Percentiles rank a stretch among this genome's conserved stretches.
phyloP scores from a whole-genome alignment of 176 grass and related monocot genomes.

The Aegilops bicornis region DNA sequence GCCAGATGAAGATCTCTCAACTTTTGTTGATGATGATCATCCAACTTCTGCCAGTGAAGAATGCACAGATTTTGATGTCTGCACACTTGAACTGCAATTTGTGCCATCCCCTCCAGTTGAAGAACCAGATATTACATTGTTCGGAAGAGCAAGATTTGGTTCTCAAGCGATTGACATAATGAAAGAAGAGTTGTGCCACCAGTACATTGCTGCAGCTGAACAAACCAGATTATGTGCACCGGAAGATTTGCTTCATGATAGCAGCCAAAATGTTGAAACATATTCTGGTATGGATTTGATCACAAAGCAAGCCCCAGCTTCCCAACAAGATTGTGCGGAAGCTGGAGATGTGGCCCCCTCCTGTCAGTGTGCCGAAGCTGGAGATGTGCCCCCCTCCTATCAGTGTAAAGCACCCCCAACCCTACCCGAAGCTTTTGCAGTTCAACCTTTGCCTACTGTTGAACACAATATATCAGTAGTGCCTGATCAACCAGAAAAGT shows the following conservation, averaged over 20 bases:
- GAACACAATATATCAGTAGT: not conserved
- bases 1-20: slow-evolving; percentile 16
- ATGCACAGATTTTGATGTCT: slow-evolving; percentile 33
- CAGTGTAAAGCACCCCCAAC: slow-evolving; percentile 3
- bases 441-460: slow-evolving; percentile 24
- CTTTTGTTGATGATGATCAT: slow-evolving; percentile 9
- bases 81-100: slow-evolving; percentile 60
- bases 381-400: not conserved
- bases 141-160: slow-evolving; percentile 85
- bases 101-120: slow-evolving; percentile 33
- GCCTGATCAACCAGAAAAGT: slow-evolving; percentile 13
- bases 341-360: not conserved
- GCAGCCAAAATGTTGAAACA: slow-evolving; percentile 12
- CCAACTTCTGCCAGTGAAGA: slow-evolving; percentile 11
- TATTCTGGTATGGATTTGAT: not conserved
- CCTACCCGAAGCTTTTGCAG: not conserved
- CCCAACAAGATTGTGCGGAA: not conserved
- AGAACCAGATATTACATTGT: slow-evolving; percentile 65
- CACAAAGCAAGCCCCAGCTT: not conserved
- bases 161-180: slow-evolving; percentile 53
- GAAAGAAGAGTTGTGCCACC: slow-evolving; percentile 50
- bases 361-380: not conserved
- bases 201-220: slow-evolving; percentile 1
- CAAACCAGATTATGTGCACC: not conserved
- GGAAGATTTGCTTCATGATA: slow-evolving; percentile 17